A percentile compares a stretch with the other conserved stretches of the same genome.
Evolutionary conservation across 805 yeast species (phyloP).

Genomic region (Starmerella cellae): DNA sequence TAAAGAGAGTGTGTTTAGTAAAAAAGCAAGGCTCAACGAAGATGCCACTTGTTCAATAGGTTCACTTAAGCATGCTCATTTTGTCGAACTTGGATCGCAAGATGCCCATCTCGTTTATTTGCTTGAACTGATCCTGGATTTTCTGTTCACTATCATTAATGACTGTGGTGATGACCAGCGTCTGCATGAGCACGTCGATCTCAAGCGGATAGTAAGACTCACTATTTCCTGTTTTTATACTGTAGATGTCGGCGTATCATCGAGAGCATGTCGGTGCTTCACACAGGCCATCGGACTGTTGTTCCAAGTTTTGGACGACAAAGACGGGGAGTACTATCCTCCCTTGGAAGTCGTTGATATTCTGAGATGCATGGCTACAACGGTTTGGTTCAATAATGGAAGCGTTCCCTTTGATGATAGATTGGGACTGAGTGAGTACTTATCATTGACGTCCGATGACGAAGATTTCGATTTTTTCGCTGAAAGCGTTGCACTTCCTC

Average conservation of each 20-base stretch:
- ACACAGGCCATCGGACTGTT: not conserved
- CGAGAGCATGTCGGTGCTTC: slow-evolving; percentile 1
- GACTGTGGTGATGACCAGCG: not conserved
- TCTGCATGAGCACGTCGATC: not conserved
- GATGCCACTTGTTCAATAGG: no score
- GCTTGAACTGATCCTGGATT: not conserved
- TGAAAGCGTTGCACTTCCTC: no score
- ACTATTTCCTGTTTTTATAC: not conserved
- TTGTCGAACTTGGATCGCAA: not conserved
- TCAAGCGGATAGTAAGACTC: not conserved
- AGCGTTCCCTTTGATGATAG: not conserved
- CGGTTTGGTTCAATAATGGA: slow-evolving; percentile 6
- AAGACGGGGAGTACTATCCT: slow-evolving; percentile 1
- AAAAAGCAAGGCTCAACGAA: no score
- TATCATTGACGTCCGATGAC: no score
- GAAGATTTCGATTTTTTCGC: no score
- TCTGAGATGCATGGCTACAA: not conserved
- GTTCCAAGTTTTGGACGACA: no score
- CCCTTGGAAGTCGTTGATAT: not conserved
- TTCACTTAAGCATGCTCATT: no score
- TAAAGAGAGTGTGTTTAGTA: no score
- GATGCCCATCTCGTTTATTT: not conserved
- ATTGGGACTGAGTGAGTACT: not conserved
- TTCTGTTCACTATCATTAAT: slow-evolving; percentile 2
- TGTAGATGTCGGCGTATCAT: not conserved